Base-by-base conservation (phyloP, 495 filamentous ascomycete species). In the Podospora comata region DNA sequence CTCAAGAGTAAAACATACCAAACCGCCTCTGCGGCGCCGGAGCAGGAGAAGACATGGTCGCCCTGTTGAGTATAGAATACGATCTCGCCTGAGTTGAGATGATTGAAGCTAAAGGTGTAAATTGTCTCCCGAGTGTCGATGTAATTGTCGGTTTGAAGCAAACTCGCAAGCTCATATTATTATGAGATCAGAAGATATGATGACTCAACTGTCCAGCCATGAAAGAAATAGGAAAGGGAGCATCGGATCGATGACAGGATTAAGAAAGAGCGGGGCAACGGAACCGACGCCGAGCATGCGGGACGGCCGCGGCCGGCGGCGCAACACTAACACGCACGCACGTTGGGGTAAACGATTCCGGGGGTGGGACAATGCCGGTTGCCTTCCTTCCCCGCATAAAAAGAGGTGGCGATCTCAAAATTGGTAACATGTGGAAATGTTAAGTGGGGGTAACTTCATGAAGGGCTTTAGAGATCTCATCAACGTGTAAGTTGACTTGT, bases 21-120 rank as follows among this genome's bases (percentile, higher is more conserved):
- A 84, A 75, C 26, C 78, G 76, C 62, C 76, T 75, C 57, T 76
- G n/a, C n/a, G 55, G 55, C 7, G 55, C 69, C 27, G 79, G 78
- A 20, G 70, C 64, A 63, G 71, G 62, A 63, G 69, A 71, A 20
- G 73, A 53, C 74, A 79, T 79, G 3, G 67, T 74, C 39, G 39
- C 39, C 39, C 15, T 48, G 15, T 18, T 9, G n/a, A 4, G 2
- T 3, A 28, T 6, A 62, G 5, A 61, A 0, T 44, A 54, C n/a
- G 48, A 44, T 26, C 23, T 53, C 11, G 53, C n/a, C 48, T 44
- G 5, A 4, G 9, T 2, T 60, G 19, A 60, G 59, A 19, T 56
- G 5, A 32, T 56, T 53, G 56, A 48, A 48, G 39, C 15, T 13
- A 11, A 18, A 48, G 39, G 39, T 3, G 13, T 11, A 6, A 48